phyloP scores from a whole-genome alignment of 805 yeast species.

The Candida ulmi region DNA sequence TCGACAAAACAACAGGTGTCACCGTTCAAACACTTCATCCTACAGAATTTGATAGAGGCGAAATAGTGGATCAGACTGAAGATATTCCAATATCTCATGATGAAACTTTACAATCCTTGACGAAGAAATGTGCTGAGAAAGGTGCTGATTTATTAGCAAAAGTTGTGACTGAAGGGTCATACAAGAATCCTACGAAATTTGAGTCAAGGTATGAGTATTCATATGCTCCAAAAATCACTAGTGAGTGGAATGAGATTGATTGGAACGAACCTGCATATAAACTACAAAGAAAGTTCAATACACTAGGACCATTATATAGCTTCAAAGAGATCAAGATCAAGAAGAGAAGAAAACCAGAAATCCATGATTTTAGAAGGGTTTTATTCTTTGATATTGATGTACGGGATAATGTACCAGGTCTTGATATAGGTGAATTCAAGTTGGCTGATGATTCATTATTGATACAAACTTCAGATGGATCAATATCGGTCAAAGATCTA shows the following conservation, averaged over 20 bases:
- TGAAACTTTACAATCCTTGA: slow-evolving; percentile 43
- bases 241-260: slow-evolving; percentile 34
- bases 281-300: slow-evolving; percentile 38
- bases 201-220: slow-evolving; percentile 32
- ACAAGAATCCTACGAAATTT: slow-evolving; percentile 13
- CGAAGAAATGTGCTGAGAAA: slow-evolving; percentile 43
- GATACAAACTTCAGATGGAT: slow-evolving; percentile 41
- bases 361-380: slow-evolving; percentile 37
- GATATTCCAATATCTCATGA: slow-evolving; percentile 32
- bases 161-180: slow-evolving; percentile 33
- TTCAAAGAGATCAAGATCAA: slow-evolving; percentile 33
- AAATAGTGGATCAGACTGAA: slow-evolving; percentile 53
- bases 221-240: slow-evolving; percentile 52
- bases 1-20: slow-evolving; percentile 67
- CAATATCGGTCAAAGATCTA: slow-evolving; percentile 29
- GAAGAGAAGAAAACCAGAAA: slow-evolving; percentile 24
- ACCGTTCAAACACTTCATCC: slow-evolving; percentile 90
- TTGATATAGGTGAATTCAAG: slow-evolving; percentile 27
- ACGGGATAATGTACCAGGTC: background rate
- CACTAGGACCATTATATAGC: slow-evolving; percentile 53
- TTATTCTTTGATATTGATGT: slow-evolving; percentile 36
- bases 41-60: slow-evolving; percentile 75
- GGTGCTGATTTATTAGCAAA: slow-evolving; percentile 58
- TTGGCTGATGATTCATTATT: slow-evolving; percentile 23
- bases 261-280: slow-evolving; percentile 40